A percentile compares a stretch with the other conserved stretches of the same genome.
Evolutionary conservation across 306 rosid species (phyloP).

Genomic region (Glycyrrhiza uralensis): DNA sequence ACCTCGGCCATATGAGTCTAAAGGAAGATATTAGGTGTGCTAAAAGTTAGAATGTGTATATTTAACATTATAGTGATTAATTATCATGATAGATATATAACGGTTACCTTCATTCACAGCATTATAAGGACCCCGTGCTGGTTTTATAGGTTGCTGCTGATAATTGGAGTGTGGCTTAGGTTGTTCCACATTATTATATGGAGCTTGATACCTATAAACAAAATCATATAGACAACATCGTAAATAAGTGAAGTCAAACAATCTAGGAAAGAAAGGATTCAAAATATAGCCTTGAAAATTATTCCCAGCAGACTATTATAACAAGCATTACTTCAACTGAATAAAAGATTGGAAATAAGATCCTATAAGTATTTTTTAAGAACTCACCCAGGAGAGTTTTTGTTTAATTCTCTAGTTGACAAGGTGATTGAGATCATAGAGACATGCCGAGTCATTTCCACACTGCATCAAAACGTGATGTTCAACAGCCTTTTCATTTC

Average conservation of each 20-base stretch:
- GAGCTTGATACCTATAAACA: slow-evolving; percentile 70
- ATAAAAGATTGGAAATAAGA: slow-evolving; percentile 1
- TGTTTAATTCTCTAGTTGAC: slow-evolving; percentile 69
- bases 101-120: slow-evolving; percentile 72
- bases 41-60: background rate
- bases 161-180: slow-evolving; percentile 60
- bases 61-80: background rate
- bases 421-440: slow-evolving; percentile 90
- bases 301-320: background rate
- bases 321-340: background rate
- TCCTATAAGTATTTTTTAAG: background rate
- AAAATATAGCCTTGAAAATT: background rate
- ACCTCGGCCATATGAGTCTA: slow-evolving; percentile 83
- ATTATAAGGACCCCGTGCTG: slow-evolving; percentile 61
- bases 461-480: slow-evolving; percentile 52
- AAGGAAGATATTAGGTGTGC: slow-evolving; percentile 16
- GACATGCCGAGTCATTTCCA: slow-evolving; percentile 98
- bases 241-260: slow-evolving; percentile 9
- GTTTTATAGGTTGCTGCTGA: slow-evolving; percentile 76
- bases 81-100: background rate
- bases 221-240: slow-evolving; percentile 4
- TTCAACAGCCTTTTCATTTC: slow-evolving; percentile 17
- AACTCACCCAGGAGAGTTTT: slow-evolving; percentile 80
- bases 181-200: slow-evolving; percentile 51
- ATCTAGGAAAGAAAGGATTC: background rate